Conservation (phyloP, 129 eudicot genomes). For the Artemisia annua region DNA sequence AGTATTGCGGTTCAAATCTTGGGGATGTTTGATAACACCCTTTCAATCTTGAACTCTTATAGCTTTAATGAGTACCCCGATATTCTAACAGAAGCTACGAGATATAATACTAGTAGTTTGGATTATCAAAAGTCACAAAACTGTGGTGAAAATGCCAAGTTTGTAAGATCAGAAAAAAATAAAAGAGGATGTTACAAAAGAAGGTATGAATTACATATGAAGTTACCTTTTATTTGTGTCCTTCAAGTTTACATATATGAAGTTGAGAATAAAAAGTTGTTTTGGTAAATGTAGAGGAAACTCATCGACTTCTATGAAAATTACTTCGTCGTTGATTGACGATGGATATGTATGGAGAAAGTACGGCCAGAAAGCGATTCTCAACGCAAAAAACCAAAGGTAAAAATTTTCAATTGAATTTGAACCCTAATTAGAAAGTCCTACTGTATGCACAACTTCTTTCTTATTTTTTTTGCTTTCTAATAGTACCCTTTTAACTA, state of each 20-base stretch:
- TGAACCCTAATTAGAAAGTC: too few relatives aligned
- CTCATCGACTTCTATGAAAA: constrained; percentile 29
- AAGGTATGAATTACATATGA: constrained; percentile 32
- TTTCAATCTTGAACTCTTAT: constrained; percentile 27
- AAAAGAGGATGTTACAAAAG: constrained; percentile 62
- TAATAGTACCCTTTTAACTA: too few relatives aligned
- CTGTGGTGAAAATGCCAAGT: too few relatives aligned
- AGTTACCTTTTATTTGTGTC: not conserved
- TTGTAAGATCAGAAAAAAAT: too few relatives aligned
- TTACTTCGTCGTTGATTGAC: constrained; percentile 32
- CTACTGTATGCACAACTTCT: too few relatives aligned
- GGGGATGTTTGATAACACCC: constrained; percentile 22
- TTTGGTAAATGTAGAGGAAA: constrained; percentile 36
- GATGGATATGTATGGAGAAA: constrained; percentile 87
- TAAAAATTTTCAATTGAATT: not conserved
- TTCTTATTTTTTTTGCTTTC: too few relatives aligned
- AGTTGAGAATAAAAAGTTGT: not conserved
- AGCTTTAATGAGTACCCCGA: too few relatives aligned
- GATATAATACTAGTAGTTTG: too few relatives aligned
- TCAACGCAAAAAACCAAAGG: constrained; percentile 52
- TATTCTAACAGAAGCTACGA: too few relatives aligned
- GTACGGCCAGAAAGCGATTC: constrained; percentile 72
- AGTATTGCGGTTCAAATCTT: constrained; percentile 22
- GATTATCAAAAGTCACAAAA: too few relatives aligned
- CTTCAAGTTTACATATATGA: not conserved